Evolutionary conservation across 805 yeast genomes (phyloP).

Genomic region (Saccharomycopsis amapae): DNA sequence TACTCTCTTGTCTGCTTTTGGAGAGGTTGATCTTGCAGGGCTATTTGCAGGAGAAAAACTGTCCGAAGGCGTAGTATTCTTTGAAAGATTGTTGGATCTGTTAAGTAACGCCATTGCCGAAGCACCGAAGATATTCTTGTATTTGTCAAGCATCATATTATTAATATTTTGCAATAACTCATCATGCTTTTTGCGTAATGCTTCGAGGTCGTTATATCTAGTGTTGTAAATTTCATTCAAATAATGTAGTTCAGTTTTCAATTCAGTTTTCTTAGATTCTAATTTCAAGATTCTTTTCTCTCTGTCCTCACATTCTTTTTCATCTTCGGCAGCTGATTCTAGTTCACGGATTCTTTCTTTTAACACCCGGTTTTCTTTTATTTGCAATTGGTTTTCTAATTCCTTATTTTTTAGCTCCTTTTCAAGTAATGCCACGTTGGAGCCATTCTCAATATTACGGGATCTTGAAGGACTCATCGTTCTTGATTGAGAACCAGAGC

Average conservation of each 20-base stretch:
- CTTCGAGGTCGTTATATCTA: slow-evolving; percentile 10
- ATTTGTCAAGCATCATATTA: slow-evolving; percentile 16
- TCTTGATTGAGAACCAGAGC: background rate
- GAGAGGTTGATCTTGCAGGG: background rate
- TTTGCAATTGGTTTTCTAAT: background rate
- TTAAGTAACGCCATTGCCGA: slow-evolving; percentile 15
- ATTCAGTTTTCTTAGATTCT: background rate
- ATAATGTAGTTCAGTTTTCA: slow-evolving; percentile 7
- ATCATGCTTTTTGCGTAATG: slow-evolving; percentile 7
- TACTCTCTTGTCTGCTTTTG: slow-evolving; percentile 3
- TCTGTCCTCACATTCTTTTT: background rate
- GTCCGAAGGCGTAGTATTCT: background rate
- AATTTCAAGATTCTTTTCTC: slow-evolving; percentile 1
- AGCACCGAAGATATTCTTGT: slow-evolving; percentile 19
- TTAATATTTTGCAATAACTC: slow-evolving; percentile 9
- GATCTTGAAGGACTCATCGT: background rate
- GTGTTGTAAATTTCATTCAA: slow-evolving; percentile 7
- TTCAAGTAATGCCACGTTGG: background rate
- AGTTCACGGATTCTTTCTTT: background rate
- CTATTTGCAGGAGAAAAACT: slow-evolving; percentile 1
- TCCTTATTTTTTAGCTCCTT: slow-evolving; percentile 5
- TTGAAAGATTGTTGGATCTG: background rate
- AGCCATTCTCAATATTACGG: background rate
- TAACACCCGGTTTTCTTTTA: background rate
- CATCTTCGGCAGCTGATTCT: background rate